These are phyloP conservation scores for Paecilomyces variotii DNA, from an alignment of 2,329 filamentous ascomycete species.

Conservation along the genomic window DNA sequence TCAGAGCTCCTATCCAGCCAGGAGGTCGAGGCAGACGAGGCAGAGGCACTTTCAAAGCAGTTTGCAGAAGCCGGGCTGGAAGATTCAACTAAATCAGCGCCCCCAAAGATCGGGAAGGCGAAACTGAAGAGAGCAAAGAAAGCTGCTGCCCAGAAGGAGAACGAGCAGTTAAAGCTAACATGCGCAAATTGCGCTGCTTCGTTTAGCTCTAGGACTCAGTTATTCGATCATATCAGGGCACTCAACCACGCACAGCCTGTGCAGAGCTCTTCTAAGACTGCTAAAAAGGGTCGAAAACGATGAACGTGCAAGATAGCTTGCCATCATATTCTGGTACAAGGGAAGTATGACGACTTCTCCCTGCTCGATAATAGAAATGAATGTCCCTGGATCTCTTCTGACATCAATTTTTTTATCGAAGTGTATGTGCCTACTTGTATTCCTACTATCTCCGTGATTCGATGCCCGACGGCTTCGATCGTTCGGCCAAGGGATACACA, in stretches of 20 bases:
- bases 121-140: slow-evolving; percentile 47
- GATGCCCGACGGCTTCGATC: not conserved
- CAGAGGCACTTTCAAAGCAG: slow-evolving; percentile 10
- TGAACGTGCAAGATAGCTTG: not conserved
- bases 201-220: slow-evolving; percentile 65
- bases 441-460: not conserved
- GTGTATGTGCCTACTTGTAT: not conserved
- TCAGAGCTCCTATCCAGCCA: slow-evolving; percentile 8
- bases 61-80: slow-evolving; percentile 11
- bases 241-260: slow-evolving; percentile 54
- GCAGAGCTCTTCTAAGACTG: not conserved
- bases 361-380: not conserved
- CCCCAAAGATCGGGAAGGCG: slow-evolving; percentile 41
- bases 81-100: slow-evolving; percentile 9
- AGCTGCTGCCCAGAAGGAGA: slow-evolving; percentile 28
- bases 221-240: slow-evolving; percentile 67
- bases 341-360: not conserved
- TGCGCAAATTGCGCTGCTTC: slow-evolving; percentile 71
- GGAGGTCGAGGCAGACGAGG: slow-evolving; percentile 5
- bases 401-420: not conserved
- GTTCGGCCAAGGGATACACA: too few relatives aligned
- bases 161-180: slow-evolving; percentile 43
- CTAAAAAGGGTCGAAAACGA: not conserved
- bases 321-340: not conserved
- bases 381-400: not conserved